A percentile compares a stretch with the other conserved stretches of the same genome.
Conservation (phyloP, 441 rosid genomes). For the Populus hybrid region DNA sequence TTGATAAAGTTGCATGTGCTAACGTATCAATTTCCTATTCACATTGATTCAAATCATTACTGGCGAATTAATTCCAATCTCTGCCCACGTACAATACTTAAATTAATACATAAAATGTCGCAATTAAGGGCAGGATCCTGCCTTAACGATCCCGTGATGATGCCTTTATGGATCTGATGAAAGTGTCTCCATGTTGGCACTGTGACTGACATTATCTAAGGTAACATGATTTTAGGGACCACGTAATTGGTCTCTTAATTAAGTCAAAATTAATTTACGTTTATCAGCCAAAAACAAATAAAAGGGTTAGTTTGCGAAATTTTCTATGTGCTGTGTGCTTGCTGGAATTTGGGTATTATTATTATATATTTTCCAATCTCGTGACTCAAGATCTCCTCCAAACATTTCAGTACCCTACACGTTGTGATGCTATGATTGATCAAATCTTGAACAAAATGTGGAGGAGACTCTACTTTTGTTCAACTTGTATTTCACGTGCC, state of each 20-base stretch:
- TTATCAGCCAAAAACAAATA: neutral
- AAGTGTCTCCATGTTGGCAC: conserved; percentile 26
- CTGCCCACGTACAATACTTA: conserved; percentile 10
- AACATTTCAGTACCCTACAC: conserved; percentile 35
- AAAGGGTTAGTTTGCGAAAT: neutral
- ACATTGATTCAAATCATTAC: neutral
- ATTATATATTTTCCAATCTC: conserved; percentile 5
- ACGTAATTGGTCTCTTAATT: conserved; percentile 33
- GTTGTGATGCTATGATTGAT: conserved; percentile 37
- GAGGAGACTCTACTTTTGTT: neutral
- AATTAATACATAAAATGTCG: conserved; percentile 9
- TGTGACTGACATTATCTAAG: conserved; percentile 18
- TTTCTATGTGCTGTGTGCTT: conserved; percentile 7
- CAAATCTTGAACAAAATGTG: conserved; percentile 21
- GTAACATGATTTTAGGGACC: conserved; percentile 53
- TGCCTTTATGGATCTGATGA: conserved; percentile 40
- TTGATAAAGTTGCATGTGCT: conserved; percentile 30
- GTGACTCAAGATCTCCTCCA: conserved; percentile 27
- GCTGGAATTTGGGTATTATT: conserved; percentile 14
- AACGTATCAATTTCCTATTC: conserved; percentile 11
- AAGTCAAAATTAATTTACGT: neutral
- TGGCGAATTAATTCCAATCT: conserved; percentile 23
- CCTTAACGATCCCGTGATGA: conserved; percentile 48
- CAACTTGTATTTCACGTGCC: conserved; percentile 16
- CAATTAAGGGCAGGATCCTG: conserved; percentile 45